Percentiles rank a stretch among this genome's conserved stretches.
Conservation (phyloP, 495 filamentous ascomycete genomes). For the Durotheca rogersii region DNA sequence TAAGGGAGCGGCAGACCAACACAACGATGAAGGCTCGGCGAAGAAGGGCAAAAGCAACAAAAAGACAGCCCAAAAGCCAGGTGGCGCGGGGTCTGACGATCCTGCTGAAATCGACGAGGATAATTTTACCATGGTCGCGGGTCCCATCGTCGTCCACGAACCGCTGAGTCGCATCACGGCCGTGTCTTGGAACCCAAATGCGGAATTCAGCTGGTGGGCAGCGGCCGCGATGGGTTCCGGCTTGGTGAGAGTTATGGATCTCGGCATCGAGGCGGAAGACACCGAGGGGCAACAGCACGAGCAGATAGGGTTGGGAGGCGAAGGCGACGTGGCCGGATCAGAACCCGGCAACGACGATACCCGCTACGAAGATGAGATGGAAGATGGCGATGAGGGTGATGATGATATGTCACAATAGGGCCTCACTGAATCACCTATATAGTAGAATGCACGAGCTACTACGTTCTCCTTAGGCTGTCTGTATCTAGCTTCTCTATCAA, state of each 20-base stretch:
- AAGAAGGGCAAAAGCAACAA: slow-evolving; percentile 31
- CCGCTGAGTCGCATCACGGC: slow-evolving; percentile 47
- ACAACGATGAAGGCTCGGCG: neutral
- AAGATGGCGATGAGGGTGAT: slow-evolving; percentile 17
- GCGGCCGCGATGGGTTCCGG: slow-evolving; percentile 54
- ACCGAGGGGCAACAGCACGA: slow-evolving; percentile 1
- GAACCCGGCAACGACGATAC: slow-evolving; percentile 4
- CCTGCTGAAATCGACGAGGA: slow-evolving; percentile 15
- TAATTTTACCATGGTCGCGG: slow-evolving; percentile 36
- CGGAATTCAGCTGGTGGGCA: slow-evolving; percentile 52
- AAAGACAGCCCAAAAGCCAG: slow-evolving; percentile 48
- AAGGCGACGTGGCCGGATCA: neutral
- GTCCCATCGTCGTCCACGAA: slow-evolving; percentile 44
- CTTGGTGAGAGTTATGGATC: slow-evolving; percentile 48
- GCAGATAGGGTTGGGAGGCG: neutral
- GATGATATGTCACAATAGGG: slow-evolving; percentile 18
- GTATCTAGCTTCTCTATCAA: neutral
- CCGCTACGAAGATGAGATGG: slow-evolving; percentile 10
- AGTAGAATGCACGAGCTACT: neutral
- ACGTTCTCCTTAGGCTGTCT: neutral
- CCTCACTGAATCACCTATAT: too few species aligned
- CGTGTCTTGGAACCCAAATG: slow-evolving; percentile 51
- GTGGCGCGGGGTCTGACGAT: slow-evolving; percentile 22
- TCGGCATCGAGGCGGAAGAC: slow-evolving; percentile 37
- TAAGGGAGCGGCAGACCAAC: slow-evolving; percentile 44